phyloP scores from a whole-genome alignment of 1,139 yeast genomes.

The Hyphopichia khmerensis region DNA sequence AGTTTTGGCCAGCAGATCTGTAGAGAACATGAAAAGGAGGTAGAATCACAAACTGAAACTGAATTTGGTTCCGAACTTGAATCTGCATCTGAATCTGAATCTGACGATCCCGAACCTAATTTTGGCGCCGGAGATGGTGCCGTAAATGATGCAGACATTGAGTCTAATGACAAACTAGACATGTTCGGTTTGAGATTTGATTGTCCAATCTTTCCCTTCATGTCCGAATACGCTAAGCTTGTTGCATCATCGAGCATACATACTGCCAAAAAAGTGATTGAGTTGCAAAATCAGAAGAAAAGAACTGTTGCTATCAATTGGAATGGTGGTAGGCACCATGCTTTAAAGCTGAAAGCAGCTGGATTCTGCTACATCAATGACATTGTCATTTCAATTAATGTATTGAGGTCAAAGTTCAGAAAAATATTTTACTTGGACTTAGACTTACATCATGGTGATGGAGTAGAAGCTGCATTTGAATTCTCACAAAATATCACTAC shows the following conservation, averaged over 20 bases:
- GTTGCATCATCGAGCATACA: slow-evolving; percentile 61
- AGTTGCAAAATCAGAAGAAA: neutral
- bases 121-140: neutral
- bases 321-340: slow-evolving; percentile 84
- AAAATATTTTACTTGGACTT: slow-evolving; percentile 64
- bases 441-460: slow-evolving; percentile 81
- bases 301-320: slow-evolving; percentile 53
- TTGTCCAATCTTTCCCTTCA: slow-evolving; percentile 59
- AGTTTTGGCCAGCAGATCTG: slow-evolving; percentile 3
- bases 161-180: slow-evolving; percentile 7
- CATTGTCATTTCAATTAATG: slow-evolving; percentile 52
- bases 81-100: neutral
- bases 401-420: slow-evolving; percentile 45
- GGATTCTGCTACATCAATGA: slow-evolving; percentile 81
- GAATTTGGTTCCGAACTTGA: slow-evolving; percentile 4
- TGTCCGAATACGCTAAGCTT: slow-evolving; percentile 49
- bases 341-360: slow-evolving; percentile 52
- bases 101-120: neutral
- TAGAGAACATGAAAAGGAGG: slow-evolving; percentile 3
- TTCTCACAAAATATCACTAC: slow-evolving; percentile 57
- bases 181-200: slow-evolving; percentile 53
- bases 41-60: neutral
- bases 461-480: slow-evolving; percentile 67
- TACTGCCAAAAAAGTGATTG: slow-evolving; percentile 39
- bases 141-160: neutral